Conservation (phyloP, 148 eudicot genomes). For the Camellia sinensis region DNA sequence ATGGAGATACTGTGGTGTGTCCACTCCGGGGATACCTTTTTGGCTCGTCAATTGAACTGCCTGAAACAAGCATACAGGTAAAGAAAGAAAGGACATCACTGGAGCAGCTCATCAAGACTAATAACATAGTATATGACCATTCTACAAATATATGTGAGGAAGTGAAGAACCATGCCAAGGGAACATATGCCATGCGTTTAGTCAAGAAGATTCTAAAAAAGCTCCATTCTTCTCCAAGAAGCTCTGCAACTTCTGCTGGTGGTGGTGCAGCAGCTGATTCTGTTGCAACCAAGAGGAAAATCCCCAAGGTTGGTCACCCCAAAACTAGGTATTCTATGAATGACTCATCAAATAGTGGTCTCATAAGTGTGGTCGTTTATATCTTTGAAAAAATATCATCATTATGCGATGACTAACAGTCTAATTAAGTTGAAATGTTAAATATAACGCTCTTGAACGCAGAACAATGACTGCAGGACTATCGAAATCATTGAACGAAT, state of each 20-base stretch:
- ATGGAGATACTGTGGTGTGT: conserved; percentile 23
- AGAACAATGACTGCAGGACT: neutral
- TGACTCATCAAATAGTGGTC: conserved; percentile 4
- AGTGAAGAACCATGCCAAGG: conserved; percentile 16
- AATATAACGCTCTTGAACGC: neutral
- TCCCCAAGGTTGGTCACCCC: conserved; percentile 29
- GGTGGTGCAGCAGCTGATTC: conserved; percentile 22
- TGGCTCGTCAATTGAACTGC: conserved; percentile 40
- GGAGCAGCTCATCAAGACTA: conserved; percentile 35
- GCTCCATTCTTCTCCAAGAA: conserved; percentile 27
- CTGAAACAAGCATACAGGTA: conserved; percentile 24
- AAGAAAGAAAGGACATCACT: conserved; percentile 38
- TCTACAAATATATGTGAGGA: conserved; percentile 8
- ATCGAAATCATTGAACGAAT: neutral
- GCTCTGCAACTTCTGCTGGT: conserved; percentile 21
- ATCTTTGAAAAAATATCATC: neutral
- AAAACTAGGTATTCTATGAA: neutral
- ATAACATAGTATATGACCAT: conserved; percentile 22
- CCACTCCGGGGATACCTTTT: conserved; percentile 70
- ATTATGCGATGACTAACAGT: neutral
- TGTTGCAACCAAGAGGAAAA: conserved; percentile 18
- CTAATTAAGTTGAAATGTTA: neutral
- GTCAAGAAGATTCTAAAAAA: conserved; percentile 39
- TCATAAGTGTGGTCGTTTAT: neutral
- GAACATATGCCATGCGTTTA: conserved; percentile 20